Base-by-base conservation (phyloP, 169 alveolate species). In the Plasmodium knowlesi region DNA sequence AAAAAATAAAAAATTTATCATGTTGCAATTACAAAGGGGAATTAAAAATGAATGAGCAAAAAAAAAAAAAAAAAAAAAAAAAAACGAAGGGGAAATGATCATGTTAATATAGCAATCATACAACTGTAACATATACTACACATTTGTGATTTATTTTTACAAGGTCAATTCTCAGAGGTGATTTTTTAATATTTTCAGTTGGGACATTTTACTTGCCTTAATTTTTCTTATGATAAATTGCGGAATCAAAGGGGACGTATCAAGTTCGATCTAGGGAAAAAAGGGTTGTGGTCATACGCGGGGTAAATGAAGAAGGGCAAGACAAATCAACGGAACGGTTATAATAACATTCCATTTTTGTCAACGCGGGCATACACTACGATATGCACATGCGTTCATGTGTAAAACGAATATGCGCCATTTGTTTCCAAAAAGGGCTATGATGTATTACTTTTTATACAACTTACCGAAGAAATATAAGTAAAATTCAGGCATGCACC, bases 201-300 rank as follows among this genome's bases (percentile, higher is more conserved):
- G 82, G 22, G 61, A 0, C 92, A 84, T 84, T 73, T 71, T 84
- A 30, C 57, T 84, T 9, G 92, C 92, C 25, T 84, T 84, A 30
- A 84, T 30, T 46, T 72, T 73, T 71, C 92, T 37, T 84, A 84
- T 72, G 78, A 72, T 71, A 72, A 84, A 84, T 43, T 84, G 72
- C 34, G 84, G 84, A 84, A 84, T 73, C 74, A 84, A 72, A 30
- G 92, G 54, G 19, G 92, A 84, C 43, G 83, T 84, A 41, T 72
- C 84, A 28, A 84, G 41, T 22, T 84, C 76, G 57, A 84, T 72
- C 83, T 72, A 39, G 28, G 78, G 54, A 19, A 83, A 19, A 83
- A 67, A 25, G 46, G 9, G 50, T 22, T 72, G 74, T 43, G 37
- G 37, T 46, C 34, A 14, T 41, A 9, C 14, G 28, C 53, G 57